phyloP scores from a whole-genome alignment of 768 basidiomycete species.

The Chalciporus chontae region DNA sequence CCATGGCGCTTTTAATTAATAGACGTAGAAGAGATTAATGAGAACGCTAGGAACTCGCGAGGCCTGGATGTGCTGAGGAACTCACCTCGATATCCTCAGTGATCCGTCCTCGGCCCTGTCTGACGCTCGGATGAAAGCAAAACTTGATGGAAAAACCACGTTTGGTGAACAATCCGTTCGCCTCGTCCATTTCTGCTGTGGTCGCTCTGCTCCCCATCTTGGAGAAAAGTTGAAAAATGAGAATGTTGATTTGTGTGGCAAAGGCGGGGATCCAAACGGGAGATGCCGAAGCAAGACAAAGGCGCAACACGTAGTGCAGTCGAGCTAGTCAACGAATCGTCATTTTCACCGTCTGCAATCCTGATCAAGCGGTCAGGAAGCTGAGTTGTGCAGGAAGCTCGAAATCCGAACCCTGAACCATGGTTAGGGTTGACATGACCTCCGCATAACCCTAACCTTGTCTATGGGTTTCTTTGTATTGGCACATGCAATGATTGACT shows the following conservation, averaged over 20 bases:
- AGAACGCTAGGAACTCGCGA: neutral
- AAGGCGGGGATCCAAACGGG: neutral
- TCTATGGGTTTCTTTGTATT: no score
- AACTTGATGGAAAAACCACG: constrained; percentile 22
- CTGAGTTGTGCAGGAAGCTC: no score
- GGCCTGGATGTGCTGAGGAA: neutral
- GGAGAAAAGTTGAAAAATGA: neutral
- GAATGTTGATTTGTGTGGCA: no score
- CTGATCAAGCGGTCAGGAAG: no score
- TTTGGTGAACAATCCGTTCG: constrained; percentile 21
- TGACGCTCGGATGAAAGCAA: constrained; percentile 27
- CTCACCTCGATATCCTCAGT: constrained; percentile 20
- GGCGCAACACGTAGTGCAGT: no score
- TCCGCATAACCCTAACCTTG: constrained; percentile 4
- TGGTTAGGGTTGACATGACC: constrained; percentile 24
- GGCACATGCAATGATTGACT: no score
- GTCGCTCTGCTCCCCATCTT: neutral
- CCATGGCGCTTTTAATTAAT: constrained; percentile 18
- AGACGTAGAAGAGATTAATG: no score
- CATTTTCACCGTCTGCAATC: no score
- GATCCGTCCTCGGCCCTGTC: constrained; percentile 17
- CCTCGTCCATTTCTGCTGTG: constrained; percentile 1
- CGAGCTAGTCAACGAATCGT: no score
- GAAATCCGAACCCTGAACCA: constrained; percentile 22
- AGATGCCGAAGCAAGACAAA: no score